Evolutionary conservation across 73 alveolate species (phyloP).

Genomic region (Symbiodinium pilosum): DNA sequence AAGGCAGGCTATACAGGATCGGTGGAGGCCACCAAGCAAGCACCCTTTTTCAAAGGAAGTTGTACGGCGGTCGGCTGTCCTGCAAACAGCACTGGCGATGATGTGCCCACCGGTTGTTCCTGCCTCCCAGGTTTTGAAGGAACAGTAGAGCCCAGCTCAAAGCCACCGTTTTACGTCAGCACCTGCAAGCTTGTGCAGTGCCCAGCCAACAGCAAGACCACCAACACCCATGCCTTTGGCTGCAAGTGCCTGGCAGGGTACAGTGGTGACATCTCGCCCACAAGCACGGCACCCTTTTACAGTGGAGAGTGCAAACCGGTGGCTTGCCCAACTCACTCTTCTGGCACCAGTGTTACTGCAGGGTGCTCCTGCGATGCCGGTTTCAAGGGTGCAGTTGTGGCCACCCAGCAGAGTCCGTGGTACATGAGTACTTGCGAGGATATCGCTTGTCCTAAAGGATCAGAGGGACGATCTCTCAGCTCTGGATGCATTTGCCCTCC

Average conservation of each 20-base stretch:
- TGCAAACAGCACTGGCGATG: conserved; percentile 13
- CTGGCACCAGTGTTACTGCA: neutral
- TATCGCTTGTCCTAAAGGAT: neutral
- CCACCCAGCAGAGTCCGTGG: neutral
- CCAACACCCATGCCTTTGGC: conserved; percentile 22
- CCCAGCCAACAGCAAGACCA: conserved; percentile 20
- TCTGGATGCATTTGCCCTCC: conserved; percentile 3
- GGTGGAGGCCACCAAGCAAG: neutral
- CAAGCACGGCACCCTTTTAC: neutral
- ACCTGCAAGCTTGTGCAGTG: conserved; percentile 13
- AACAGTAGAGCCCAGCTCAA: neutral
- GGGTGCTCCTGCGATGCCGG: conserved; percentile 24
- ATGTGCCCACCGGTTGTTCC: conserved; percentile 13
- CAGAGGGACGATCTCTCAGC: neutral
- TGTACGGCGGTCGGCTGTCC: conserved; percentile 6
- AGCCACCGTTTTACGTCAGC: conserved; percentile 11
- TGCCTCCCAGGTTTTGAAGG: conserved; percentile 31
- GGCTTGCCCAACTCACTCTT: neutral
- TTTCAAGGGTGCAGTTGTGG: conserved; percentile 1
- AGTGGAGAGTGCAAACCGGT: conserved; percentile 1
- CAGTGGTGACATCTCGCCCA: conserved; percentile 22
- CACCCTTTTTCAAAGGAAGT: conserved; percentile 8
- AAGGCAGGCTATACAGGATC: neutral
- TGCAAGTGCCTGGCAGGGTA: conserved; percentile 27
- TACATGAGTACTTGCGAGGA: conserved; percentile 4